A percentile compares a stretch with the other conserved stretches of the same genome.
Evolutionary conservation across 2,329 filamentous ascomycete genomes (phyloP).

Genomic region (Cordyceps tenuipes): DNA sequence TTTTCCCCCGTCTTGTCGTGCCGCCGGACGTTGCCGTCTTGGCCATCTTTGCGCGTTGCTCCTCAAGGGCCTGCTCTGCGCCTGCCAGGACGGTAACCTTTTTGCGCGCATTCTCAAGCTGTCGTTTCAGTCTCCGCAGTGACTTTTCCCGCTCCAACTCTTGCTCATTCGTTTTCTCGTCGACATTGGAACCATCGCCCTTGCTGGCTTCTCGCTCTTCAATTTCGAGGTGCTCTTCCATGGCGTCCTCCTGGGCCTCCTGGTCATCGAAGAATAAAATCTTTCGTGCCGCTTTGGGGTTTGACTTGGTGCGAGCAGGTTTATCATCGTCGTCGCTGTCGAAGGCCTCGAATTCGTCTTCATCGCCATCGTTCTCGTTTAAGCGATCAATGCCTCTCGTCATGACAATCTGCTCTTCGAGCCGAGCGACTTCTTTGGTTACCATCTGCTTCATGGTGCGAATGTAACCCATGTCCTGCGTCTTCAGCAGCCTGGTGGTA

Average conservation of each 20-base stretch:
- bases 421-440: conserved; percentile 45
- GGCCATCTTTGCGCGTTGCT: conserved; percentile 55
- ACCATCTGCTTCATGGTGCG: conserved; percentile 53
- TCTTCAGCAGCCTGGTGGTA: conserved; percentile 56
- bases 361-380: conserved; percentile 26
- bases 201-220: conserved; percentile 22
- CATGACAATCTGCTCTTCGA: conserved; percentile 47
- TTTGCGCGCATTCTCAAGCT: conserved; percentile 42
- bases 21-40: conserved; percentile 55
- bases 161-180: conserved; percentile 22
- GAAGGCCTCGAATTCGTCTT: conserved; percentile 23
- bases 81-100: conserved; percentile 46
- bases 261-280: conserved; percentile 43
- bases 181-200: conserved; percentile 16
- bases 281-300: conserved; percentile 33
- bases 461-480: conserved; percentile 59
- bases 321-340: conserved; percentile 26
- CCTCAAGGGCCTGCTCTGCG: conserved; percentile 48
- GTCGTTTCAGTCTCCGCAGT: conserved; percentile 37
- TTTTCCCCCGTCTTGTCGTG: conserved; percentile 50
- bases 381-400: conserved; percentile 28
- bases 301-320: conserved; percentile 19
- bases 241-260: conserved; percentile 25
- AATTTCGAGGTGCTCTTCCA: conserved; percentile 22
- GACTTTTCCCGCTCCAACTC: conserved; percentile 33